Conservation (phyloP, 2,329 filamentous ascomycete genomes). For the Thelonectria blattea region DNA sequence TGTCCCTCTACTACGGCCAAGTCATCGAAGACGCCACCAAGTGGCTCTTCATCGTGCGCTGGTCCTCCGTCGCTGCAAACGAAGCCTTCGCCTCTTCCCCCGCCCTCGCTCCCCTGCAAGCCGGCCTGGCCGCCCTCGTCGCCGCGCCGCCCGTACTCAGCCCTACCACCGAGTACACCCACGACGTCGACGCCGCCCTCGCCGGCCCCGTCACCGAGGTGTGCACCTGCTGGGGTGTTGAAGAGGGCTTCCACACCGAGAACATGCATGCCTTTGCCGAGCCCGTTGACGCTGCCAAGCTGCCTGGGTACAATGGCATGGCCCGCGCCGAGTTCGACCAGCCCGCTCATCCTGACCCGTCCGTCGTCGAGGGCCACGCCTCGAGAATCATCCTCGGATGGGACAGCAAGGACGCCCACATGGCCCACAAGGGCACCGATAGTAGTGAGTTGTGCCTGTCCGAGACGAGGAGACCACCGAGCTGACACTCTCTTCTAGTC, state of each 20-base stretch:
- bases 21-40: slow-evolving; percentile 43
- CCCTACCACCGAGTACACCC: slow-evolving; percentile 27
- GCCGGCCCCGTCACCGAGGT: slow-evolving; percentile 48
- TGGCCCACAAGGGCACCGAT: slow-evolving; percentile 41
- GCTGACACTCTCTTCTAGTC: slow-evolving; percentile 31
- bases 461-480: too few species aligned
- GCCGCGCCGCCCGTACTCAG: slow-evolving; percentile 35
- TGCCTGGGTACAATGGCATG: slow-evolving; percentile 42
- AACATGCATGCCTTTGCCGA: slow-evolving; percentile 40
- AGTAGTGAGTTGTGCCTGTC: slow-evolving; percentile 35
- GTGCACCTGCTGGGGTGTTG: slow-evolving; percentile 43
- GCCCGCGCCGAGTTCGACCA: slow-evolving; percentile 43
- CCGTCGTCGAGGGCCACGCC: slow-evolving; percentile 38
- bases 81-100: slow-evolving; percentile 50
- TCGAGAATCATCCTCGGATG: slow-evolving; percentile 47
- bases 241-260: slow-evolving; percentile 40
- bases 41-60: slow-evolving; percentile 44
- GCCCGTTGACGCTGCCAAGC: slow-evolving; percentile 29
- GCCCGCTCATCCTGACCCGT: slow-evolving; percentile 38
- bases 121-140: slow-evolving; percentile 43
- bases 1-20: slow-evolving; percentile 43
- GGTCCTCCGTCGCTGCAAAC: slow-evolving; percentile 43
- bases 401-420: slow-evolving; percentile 48
- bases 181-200: slow-evolving; percentile 38
- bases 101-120: slow-evolving; percentile 49